Base-by-base conservation (phyloP, 2,329 filamentous ascomycete genomes). In the Claviceps paspali region DNA sequence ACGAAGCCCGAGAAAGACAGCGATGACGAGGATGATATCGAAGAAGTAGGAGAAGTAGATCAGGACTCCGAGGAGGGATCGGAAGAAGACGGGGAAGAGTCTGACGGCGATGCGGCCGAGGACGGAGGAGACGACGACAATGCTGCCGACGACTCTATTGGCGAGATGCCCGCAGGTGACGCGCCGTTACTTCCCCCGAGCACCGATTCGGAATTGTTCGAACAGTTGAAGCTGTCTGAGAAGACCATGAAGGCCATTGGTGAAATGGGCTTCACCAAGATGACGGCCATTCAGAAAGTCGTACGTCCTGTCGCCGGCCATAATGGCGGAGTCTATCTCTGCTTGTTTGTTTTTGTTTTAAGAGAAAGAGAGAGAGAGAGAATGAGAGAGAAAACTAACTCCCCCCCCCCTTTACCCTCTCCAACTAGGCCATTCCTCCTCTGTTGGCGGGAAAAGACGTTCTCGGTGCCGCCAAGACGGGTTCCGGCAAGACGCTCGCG, bases 391-490 rank as follows among this genome's bases (percentile, higher is more conserved):
- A 36, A 15, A 15, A 15, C 29, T 26, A 33, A 21, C 14, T 9
- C 12, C 4, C 22, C 11, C 12, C 4, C 22, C 31, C 14, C 27
- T 21, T 3, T 15, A 29, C 19, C n/a, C n/a, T n/a, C n/a, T n/a
- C n/a, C n/a, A n/a, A 22, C 18, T 14, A 56, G 53, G 81, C 80
- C 10, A 94, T 96, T 39, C 87, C 88, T 4, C 86, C 87, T 15
- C 67, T 92, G 33, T 67, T 96, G 41, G 85, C 87, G 29, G 91
- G 91, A 45, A 79, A 82, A 54, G 88, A 96, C 62, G 83, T 96
- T 17, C 73, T 98, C 31, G 91, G 91, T 50, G 88, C 88, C 23
- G 91, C 91, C 35, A 96, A 96, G 68, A 95, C 87, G 3, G 87
- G 87, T 30, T 92, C 84, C 17, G 91, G 91, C 55, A 98, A 98